Evolutionary conservation across 345 rosid genomes (phyloP).

Genomic region (Noccaea caerulescens): DNA sequence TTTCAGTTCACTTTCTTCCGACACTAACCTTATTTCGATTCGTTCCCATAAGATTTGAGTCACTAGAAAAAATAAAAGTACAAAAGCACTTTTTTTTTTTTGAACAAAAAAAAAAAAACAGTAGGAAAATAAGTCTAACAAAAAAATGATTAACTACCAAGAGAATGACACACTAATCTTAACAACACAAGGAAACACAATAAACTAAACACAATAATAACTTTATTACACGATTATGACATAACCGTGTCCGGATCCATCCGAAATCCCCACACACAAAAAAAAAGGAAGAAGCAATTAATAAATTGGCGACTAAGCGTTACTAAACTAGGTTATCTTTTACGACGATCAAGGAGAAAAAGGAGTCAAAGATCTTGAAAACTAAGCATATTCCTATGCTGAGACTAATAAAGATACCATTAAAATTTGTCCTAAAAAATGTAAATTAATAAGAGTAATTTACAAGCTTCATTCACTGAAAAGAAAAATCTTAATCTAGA

Average conservation of each 20-base stretch:
- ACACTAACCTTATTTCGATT: constrained; percentile 4
- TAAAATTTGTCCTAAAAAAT: background rate
- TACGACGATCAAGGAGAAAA: constrained; percentile 36
- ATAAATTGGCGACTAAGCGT: constrained; percentile 22
- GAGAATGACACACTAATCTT: constrained; percentile 32
- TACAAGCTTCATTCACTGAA: constrained; percentile 20
- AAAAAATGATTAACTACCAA: constrained; percentile 14
- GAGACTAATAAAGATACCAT: constrained; percentile 30
- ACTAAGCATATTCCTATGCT: constrained; percentile 36
- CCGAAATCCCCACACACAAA: constrained; percentile 1
- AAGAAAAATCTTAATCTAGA: constrained; percentile 11
- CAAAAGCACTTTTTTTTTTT: background rate
- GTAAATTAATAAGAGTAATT: constrained; percentile 27
- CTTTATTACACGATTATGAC: constrained; percentile 36
- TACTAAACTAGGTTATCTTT: constrained; percentile 40
- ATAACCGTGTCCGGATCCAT: constrained; percentile 31
- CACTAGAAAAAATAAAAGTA: background rate
- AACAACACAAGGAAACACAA: constrained; percentile 35
- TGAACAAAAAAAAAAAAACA: background rate
- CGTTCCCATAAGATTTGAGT: background rate
- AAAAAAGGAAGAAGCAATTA: background rate
- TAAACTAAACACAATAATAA: constrained; percentile 19
- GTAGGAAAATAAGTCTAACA: background rate
- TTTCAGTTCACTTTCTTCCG: background rate
- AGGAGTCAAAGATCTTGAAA: constrained; percentile 34